These are phyloP conservation scores for Aphanomyces stellatus DNA, from an alignment of 352 stramenopile species.

Conservation along the genomic window DNA sequence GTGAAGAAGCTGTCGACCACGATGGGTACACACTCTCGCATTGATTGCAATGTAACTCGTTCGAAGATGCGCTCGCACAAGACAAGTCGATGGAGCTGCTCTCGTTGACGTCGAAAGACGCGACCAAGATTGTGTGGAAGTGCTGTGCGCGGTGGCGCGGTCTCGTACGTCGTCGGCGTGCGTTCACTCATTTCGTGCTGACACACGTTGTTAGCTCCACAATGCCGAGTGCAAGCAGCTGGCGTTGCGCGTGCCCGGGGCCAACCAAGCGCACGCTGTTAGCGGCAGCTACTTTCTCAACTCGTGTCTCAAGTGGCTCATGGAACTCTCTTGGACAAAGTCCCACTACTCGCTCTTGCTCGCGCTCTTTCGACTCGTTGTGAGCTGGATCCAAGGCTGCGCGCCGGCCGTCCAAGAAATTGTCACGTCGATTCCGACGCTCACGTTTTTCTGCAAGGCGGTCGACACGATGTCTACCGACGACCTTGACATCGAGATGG, in stretches of 20 bases:
- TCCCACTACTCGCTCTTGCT: constrained; percentile 1
- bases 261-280: constrained; percentile 46
- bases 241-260: constrained; percentile 46
- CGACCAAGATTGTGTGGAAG: constrained; percentile 43
- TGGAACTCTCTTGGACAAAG: constrained; percentile 20
- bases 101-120: constrained; percentile 3
- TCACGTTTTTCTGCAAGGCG: constrained; percentile 2
- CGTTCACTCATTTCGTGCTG: no score
- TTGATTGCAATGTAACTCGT: no score
- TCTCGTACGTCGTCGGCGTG: constrained; percentile 32
- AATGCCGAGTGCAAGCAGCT: constrained; percentile 62
- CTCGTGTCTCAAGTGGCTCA: constrained; percentile 32
- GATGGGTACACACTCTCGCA: not conserved
- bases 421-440: constrained; percentile 2
- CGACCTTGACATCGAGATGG: not conserved
- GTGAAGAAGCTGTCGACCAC: not conserved
- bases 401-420: not conserved
- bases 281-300: constrained; percentile 51
- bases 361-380: not conserved
- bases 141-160: constrained; percentile 44
- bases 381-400: not conserved
- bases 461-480: not conserved
- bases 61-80: no score
- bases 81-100: no score
- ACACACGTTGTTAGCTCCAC: constrained; percentile 14